Conservation (phyloP, 1,139 yeast genomes). For the Saccharomyces hybrid region DNA sequence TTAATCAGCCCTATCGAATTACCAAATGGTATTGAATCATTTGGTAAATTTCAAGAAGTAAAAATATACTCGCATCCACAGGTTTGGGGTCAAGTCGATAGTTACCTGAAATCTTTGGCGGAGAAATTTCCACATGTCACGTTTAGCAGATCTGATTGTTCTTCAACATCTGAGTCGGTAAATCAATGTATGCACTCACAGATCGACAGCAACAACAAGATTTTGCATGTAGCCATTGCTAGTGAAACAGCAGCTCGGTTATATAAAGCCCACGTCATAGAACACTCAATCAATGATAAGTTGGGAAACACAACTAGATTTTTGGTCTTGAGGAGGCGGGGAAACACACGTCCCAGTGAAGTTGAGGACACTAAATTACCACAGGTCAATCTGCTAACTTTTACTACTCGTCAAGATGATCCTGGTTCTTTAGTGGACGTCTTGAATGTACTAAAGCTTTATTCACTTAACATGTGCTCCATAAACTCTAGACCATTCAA, state of each 20-base stretch:
- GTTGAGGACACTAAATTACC: conserved; percentile 7
- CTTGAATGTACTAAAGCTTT: conserved; percentile 48
- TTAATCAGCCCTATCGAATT: conserved; percentile 45
- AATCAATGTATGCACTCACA: conserved; percentile 41
- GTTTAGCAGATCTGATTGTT: conserved; percentile 49
- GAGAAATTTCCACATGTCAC: conserved; percentile 31
- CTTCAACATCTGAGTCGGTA: conserved; percentile 83
- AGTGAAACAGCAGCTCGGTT: conserved; percentile 57
- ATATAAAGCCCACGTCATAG: conserved; percentile 51
- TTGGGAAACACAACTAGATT: conserved; percentile 79
- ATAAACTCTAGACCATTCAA: conserved; percentile 58
- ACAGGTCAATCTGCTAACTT: conserved; percentile 50
- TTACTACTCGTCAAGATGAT: conserved; percentile 57
- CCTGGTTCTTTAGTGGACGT: conserved; percentile 75
- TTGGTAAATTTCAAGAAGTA: conserved; percentile 39
- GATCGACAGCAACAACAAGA: conserved; percentile 16
- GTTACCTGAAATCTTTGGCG: conserved; percentile 51
- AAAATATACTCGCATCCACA: conserved; percentile 89
- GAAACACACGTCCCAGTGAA: not conserved
- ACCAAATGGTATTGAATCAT: conserved; percentile 4
- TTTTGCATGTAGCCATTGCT: conserved; percentile 47
- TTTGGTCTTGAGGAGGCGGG: conserved; percentile 42
- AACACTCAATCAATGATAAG: conserved; percentile 58
- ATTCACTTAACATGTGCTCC: conserved; percentile 58
- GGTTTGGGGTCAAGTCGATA: conserved; percentile 88